Evolutionary conservation across 306 rosid genomes (phyloP), one percentile per base, ranked within the genome.

Genomic region (Mucuna pruriens): DNA sequence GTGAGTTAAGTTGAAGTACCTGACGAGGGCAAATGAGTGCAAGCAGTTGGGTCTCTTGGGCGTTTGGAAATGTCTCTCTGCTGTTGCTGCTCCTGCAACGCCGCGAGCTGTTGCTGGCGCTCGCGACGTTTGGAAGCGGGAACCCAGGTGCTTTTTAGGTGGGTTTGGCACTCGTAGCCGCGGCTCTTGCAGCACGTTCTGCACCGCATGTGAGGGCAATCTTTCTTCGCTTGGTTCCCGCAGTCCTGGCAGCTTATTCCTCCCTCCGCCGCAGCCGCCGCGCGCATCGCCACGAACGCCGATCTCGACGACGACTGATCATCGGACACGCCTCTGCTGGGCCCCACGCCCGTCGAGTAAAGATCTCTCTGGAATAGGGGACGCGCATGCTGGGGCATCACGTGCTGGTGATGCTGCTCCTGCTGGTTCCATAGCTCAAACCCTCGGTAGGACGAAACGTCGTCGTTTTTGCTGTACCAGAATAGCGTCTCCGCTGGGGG

Each of bases 161-260:
- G 99, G 17, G 99, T 96, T 19, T 84, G 86, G 65, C 99, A 96
- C 3, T 94, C 94, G 40, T 82, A 90, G 5, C 99, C 99, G 16
- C 99, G 91, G 90, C 95, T 93, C 75, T 94, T 96, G 62, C 99
- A 96, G 81, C 99, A 96, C 34, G 98, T 94, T 48, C 99, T 87
- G 61, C 99, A 96, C 75, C 99, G 67, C 88, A 85, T 77, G 84
- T 96, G 97, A 49, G 84, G 81, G 79, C 99, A 96, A 51, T 96
- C 97, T 63, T 94, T 96, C 87, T 96, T 96, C 0, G 99, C 98
- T 48, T 96, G 99, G 87, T 96, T 96, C 19, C 99, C 99, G 10
- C 99, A 96, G 76, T 96, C 99, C 60, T 94, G 97, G 82, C 99
- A 96, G 54, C 97, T 93, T 16, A 92, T 83, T 7, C 97, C 92